These are phyloP conservation scores for Sarcomyxa edulis DNA, from an alignment of 768 basidiomycete species.

Conservation along the genomic window DNA sequence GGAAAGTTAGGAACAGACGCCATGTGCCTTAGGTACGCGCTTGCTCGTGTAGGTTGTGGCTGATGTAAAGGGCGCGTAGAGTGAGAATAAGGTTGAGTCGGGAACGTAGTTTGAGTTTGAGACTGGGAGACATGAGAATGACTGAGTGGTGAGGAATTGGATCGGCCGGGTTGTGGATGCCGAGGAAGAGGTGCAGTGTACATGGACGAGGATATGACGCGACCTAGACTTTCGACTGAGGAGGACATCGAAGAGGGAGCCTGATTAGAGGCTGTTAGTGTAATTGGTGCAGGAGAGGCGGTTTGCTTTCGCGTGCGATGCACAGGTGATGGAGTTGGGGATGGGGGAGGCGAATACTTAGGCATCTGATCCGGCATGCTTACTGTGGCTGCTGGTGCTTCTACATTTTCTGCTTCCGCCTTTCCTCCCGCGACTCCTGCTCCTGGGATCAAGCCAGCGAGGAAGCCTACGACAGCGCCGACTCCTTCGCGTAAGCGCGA, in stretches of 20 bases:
- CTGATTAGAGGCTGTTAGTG: constrained; percentile 3
- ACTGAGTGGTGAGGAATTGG: background rate
- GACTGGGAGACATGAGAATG: constrained; percentile 2
- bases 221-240: constrained; percentile 4
- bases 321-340: constrained; percentile 10
- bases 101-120: too few species aligned
- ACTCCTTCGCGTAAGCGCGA: constrained; percentile 44
- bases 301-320: constrained; percentile 9
- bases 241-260: background rate
- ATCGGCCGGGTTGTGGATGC: background rate
- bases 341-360: constrained; percentile 12
- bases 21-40: constrained; percentile 72
- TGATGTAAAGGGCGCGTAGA: constrained; percentile 12
- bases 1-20: constrained; percentile 33
- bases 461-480: constrained; percentile 60
- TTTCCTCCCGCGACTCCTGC: constrained; percentile 6
- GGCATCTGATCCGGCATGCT: too few species aligned
- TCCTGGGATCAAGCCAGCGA: constrained; percentile 56
- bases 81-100: constrained; percentile 10
- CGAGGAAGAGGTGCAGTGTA: too few species aligned
- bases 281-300: constrained; percentile 7
- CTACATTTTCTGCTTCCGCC: constrained; percentile 8
- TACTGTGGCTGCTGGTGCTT: too few species aligned
- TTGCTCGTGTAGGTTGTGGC: constrained; percentile 51
- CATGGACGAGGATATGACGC: too few species aligned